These are phyloP conservation scores for Globisporangium orthogonon DNA, from an alignment of 352 stramenopile species.

Conservation along the genomic window DNA sequence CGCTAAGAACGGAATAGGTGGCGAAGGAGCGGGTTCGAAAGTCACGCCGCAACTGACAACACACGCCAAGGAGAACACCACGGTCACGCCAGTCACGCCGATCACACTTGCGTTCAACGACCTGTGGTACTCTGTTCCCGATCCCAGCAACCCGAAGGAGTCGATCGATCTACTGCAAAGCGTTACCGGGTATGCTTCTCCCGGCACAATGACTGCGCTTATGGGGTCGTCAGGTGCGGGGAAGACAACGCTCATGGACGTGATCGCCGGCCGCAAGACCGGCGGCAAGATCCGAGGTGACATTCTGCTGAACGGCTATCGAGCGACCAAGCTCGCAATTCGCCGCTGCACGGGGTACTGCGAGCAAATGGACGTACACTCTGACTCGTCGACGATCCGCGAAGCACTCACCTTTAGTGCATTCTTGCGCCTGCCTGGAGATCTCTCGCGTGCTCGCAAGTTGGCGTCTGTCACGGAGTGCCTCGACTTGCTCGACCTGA, in stretches of 20 bases:
- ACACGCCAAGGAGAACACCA: too few species aligned
- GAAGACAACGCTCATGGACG: slow-evolving; percentile 87
- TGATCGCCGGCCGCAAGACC: slow-evolving; percentile 92
- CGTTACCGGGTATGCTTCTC: slow-evolving; percentile 22
- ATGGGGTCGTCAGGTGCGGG: too few species aligned
- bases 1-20: too few species aligned
- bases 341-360: slow-evolving; percentile 28
- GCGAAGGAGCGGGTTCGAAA: too few species aligned
- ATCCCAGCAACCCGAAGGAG: not conserved
- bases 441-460: too few species aligned
- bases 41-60: too few species aligned
- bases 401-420: slow-evolving; percentile 89
- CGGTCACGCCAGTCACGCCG: too few species aligned
- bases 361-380: slow-evolving; percentile 87
- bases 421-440: slow-evolving; percentile 38
- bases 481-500: not conserved
- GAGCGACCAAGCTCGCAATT: too few species aligned
- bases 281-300: slow-evolving; percentile 52
- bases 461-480: not conserved
- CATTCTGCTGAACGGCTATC: too few species aligned
- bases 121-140: slow-evolving; percentile 5
- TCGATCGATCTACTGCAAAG: slow-evolving; percentile 24
- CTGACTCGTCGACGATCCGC: slow-evolving; percentile 80
- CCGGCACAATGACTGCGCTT: slow-evolving; percentile 26
- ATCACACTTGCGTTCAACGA: slow-evolving; percentile 13